These are phyloP conservation scores for Nicotiana attenuata DNA, from an alignment of 257 asterid species.

Conservation along the genomic window DNA sequence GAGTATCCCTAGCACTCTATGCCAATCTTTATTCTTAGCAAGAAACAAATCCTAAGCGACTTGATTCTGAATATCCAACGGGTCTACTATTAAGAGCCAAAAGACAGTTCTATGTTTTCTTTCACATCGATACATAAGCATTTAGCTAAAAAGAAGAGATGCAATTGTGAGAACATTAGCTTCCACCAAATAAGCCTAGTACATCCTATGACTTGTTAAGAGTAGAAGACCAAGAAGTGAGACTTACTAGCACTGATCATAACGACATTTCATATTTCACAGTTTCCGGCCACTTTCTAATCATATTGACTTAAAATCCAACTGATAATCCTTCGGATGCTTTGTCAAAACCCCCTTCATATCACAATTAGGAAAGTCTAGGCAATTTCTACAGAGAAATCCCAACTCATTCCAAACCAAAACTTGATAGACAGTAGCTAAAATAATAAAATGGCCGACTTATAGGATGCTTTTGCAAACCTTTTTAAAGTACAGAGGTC, in stretches of 20 bases:
- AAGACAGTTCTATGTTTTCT: neutral
- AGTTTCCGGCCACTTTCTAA: neutral
- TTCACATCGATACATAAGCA: neutral
- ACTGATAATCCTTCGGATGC: neutral
- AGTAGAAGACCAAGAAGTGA: neutral
- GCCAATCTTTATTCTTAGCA: neutral
- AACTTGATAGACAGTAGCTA: neutral
- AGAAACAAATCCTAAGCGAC: neutral
- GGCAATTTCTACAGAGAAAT: neutral
- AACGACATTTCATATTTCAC: neutral
- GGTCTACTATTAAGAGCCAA: neutral
- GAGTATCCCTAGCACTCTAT: neutral
- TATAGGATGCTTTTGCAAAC: slow-evolving; percentile 23
- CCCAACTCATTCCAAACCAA: neutral
- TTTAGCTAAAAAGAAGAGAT: neutral
- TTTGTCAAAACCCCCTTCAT: neutral
- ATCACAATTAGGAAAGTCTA: neutral
- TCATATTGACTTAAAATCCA: neutral
- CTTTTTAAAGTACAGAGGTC: slow-evolving; percentile 93
- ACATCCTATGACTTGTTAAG: neutral
- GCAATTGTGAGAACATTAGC: neutral
- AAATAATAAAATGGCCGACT: neutral
- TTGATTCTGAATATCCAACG: neutral
- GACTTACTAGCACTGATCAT: neutral
- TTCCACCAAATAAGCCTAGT: neutral